phyloP scores from a whole-genome alignment of 2,329 filamentous ascomycete genomes.

The Cylindrodendrum hubeiense region DNA sequence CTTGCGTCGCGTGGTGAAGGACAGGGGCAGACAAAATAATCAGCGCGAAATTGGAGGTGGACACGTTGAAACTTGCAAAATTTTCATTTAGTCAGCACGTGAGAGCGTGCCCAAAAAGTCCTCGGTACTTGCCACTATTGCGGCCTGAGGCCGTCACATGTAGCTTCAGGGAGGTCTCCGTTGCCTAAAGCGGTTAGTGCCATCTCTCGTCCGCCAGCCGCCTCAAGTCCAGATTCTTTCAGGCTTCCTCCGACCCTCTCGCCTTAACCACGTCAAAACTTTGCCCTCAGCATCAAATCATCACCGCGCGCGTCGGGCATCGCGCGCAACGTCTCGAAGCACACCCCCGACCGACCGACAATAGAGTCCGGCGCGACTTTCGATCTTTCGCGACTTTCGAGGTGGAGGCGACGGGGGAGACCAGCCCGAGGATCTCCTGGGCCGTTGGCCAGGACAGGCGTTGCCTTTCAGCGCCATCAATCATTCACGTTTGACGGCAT shows the following conservation, averaged over 20 bases:
- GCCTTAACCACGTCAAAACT: constrained; percentile 60
- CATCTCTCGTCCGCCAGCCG: constrained; percentile 49
- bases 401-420: constrained; percentile 61
- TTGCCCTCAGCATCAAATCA: constrained; percentile 54
- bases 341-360: constrained; percentile 45
- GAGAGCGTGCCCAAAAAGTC: constrained; percentile 32
- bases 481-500: constrained; percentile 47
- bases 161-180: constrained; percentile 26
- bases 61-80: not conserved
- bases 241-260: constrained; percentile 53
- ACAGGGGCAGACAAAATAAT: constrained; percentile 22
- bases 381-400: constrained; percentile 52
- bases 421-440: constrained; percentile 60
- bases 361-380: constrained; percentile 53
- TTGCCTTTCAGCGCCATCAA: constrained; percentile 57
- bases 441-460: constrained; percentile 60
- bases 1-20: constrained; percentile 16
- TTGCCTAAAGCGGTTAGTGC: constrained; percentile 38
- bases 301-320: constrained; percentile 67
- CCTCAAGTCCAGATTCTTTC: constrained; percentile 60
- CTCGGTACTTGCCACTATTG: constrained; percentile 14
- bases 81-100: constrained; percentile 40
- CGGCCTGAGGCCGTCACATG: constrained; percentile 41
- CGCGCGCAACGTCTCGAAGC: constrained; percentile 53
- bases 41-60: constrained; percentile 5